Base-by-base conservation (phyloP, 345 rosid species). In the Syzygium aromaticum region DNA sequence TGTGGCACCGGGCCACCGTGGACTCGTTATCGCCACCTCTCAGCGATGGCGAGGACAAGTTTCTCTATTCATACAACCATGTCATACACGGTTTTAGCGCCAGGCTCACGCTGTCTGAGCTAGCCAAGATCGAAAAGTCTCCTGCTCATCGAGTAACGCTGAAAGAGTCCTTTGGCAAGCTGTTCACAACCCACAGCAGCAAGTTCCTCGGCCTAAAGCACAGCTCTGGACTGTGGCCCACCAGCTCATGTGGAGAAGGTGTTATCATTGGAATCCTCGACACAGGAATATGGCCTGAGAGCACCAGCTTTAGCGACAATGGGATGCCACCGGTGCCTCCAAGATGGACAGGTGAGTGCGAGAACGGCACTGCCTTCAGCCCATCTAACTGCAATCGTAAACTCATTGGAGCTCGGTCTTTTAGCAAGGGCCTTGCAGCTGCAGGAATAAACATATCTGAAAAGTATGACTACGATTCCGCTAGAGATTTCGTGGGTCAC, bases 71-170 rank as follows among this genome's bases (percentile, higher is more conserved):
- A 1, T 92, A 94, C 80, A 89, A 85, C 84, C 92, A 92, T 77
- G 92, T 86, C 61, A 54, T 91, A 52, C 90, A 92, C 25, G 94
- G 93, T 6, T 94, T 94, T 38, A 94, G 93, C 30, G 93, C 93
- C 14, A 92, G 91, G 88, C 91, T 92, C 43, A 92, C 94, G 7
- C 61, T 46, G 5, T 90, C 91, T n/a, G 93, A 92, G 38, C 63
- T 92, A 21, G 78, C 89, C 17, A 90, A 89, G 86, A 86, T 92
- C 25, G 93, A 92, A 87, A 90, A 86, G 80, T 89, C 88, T 57
- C 90, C 94, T 0, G 90, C 93, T 88, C 94, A 93, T 86, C 84
- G 88, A 27, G 92, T 89, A 38, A 90, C 92, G 23, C 80, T 78
- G 33, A 88, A 77, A 10, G 91, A 92, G 87, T 88, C 92, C 25